Evolutionary conservation across 768 basidiomycete genomes (phyloP), one percentile per base, ranked within the genome.

Genomic region (Boletus huronensis): DNA sequence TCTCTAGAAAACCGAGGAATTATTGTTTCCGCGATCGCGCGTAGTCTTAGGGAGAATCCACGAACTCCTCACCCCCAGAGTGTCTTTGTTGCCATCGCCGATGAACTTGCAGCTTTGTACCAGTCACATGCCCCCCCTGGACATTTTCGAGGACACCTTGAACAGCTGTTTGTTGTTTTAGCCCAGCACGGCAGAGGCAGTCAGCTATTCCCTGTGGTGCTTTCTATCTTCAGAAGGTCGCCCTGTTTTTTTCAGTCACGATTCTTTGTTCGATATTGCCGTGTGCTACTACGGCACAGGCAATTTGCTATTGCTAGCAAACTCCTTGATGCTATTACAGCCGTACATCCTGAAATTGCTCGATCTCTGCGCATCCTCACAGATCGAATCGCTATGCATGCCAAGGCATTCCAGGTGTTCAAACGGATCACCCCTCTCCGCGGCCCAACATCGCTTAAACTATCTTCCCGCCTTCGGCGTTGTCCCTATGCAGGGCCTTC

Each of bases 81-180:
- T 5, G 60, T 74, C 26, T 72, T 73, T n/a, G 53, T 61, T 23
- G 57, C 64, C 5, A 47, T 84, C 25, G 71, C 66, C 11, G 54
- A 73, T n/a, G 63, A 63, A 6, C 62, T 83, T 35, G 57, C 54
- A 41, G 62, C 60, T 2, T 53, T 80, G 32, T 83, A 79, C 53
- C 41, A 56, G 9, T 62, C 62, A 3, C 66, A 60, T 4, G 58
- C 59, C 17, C 78, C 78, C 0, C 64, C 72, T 0, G 58, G 65
- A 55, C 78, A 78, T 50, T 75, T 77, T 58, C 77, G 76, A 46
- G 61, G 66, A 31, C 57, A 64, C n/a, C 63, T 84, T 32, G 75
- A 79, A 11, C 78, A 75, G 48, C 72, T 80, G 26, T 66, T 83
- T 46, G 46, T 52, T 63, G 63, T 28, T 64, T 76, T 51, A 61